Base-by-base conservation (phyloP, 2,329 filamentous ascomycete species). In the Xylaria sp. region DNA sequence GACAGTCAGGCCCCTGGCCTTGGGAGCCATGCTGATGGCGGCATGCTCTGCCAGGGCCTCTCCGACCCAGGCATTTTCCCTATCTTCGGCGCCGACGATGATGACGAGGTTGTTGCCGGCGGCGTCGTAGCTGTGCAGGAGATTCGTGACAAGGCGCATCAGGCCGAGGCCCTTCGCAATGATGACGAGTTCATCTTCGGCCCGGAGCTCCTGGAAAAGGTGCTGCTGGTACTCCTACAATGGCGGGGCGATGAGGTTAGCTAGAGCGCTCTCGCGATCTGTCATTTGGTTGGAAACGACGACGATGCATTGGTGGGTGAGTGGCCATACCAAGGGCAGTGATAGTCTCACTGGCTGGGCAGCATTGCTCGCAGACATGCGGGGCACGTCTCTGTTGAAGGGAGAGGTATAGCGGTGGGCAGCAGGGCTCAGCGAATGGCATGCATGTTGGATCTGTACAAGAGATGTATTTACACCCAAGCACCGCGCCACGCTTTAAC, bases 31-130 rank as follows among this genome's bases (percentile, higher is more conserved):
- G 84, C 94, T 98, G 79, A 97, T 90, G 71, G 94, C 94, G 78
- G 94, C 94, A 83, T 98, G 94, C 82, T 99, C 96, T 28, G 96
- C 96, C 78, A 99, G 84, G 37, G 94, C 93, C 83, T 98, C 96
- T 74, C 96, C 96, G 69, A 99, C 94, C 94, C 95, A 98, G 65
- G 91, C 91, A 88, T 98, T 98, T 78, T 99, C 96, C 69, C 93
- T 90, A 41, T 98, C 94, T 69, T 96, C 92, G 44, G 96, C 94
- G 10, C 94, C 94, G 51, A 98, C 90, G 23, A 99, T 83, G 54
- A 99, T 85, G 58, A 99, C 91, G 64, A 99, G 84, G 78, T 97
- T 98, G 82, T 96, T 97, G 15, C 96, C 96, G 3, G 94, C 94
- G 1, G 94, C 94, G 86, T 99, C 96, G 82, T 98, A 98, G 23